Conservation (phyloP, 2,329 filamentous ascomycete genomes). For the Onygenales sp. region DNA sequence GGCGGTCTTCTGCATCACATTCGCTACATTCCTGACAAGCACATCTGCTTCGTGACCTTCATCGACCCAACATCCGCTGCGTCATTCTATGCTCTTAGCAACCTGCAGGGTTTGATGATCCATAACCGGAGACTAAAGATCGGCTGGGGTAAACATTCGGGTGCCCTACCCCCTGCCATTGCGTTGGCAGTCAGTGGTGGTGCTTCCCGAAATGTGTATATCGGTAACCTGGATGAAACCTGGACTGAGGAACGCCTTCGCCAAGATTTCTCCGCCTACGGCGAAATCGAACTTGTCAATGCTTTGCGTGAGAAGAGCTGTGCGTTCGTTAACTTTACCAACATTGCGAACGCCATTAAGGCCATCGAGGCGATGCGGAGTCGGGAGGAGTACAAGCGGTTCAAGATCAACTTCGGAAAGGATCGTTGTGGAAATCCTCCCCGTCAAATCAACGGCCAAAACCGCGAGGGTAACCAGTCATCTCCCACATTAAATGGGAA, state of each 20-base stretch:
- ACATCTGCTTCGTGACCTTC: slow-evolving; percentile 99
- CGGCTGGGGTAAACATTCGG: slow-evolving; percentile 98
- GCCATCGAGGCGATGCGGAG: slow-evolving; percentile 92
- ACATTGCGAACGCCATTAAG: slow-evolving; percentile 99
- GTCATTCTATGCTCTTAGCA: slow-evolving; percentile 95
- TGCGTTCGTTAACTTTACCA: slow-evolving; percentile 99
- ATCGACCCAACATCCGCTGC: slow-evolving; percentile 97
- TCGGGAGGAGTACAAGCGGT: slow-evolving; percentile 92
- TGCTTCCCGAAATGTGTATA: slow-evolving; percentile 96
- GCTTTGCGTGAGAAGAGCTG: slow-evolving; percentile 97
- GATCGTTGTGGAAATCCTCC: slow-evolving; percentile 95
- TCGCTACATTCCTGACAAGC: slow-evolving; percentile 98
- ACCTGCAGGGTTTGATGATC: slow-evolving; percentile 96
- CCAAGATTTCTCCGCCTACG: slow-evolving; percentile 94
- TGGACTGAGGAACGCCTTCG: slow-evolving; percentile 94
- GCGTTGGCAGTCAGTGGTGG: slow-evolving; percentile 92
- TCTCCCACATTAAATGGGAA: slow-evolving; percentile 45
- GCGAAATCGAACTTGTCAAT: slow-evolving; percentile 96
- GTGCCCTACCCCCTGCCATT: slow-evolving; percentile 88
- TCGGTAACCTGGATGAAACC: slow-evolving; percentile 92
- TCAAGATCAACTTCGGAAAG: slow-evolving; percentile 99
- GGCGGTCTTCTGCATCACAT: slow-evolving; percentile 95
- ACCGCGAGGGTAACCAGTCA: slow-evolving; percentile 45
- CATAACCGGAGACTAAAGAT: slow-evolving; percentile 97
- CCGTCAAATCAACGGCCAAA: slow-evolving; percentile 65